These are phyloP conservation scores for Pseudogymnoascus sp. DNA, from an alignment of 2,329 filamentous ascomycete genomes.

Conservation along the genomic window DNA sequence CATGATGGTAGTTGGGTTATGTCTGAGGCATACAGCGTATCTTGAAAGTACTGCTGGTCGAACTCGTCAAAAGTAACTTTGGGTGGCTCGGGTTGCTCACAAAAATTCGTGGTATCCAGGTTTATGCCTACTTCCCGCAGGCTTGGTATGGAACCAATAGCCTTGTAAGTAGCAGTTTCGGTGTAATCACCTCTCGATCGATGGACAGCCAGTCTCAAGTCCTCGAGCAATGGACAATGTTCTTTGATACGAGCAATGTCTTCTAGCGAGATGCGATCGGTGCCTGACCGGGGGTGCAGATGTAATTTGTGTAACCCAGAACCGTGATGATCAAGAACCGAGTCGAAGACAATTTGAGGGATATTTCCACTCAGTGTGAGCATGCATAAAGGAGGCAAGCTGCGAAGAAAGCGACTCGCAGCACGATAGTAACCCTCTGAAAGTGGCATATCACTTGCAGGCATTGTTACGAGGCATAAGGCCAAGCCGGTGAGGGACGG, in stretches of 20 bases:
- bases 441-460: neutral
- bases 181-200: slow-evolving; percentile 11
- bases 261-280: neutral
- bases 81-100: too few relatives aligned
- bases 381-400: neutral
- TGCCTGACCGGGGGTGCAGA: neutral
- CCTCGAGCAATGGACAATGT: slow-evolving; percentile 12
- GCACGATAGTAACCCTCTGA: neutral
- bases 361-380: neutral
- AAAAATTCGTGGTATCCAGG: too few relatives aligned
- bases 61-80: too few relatives aligned
- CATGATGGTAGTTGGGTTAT: neutral
- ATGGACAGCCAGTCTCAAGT: neutral
- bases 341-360: neutral
- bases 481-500: neutral
- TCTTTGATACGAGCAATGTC: slow-evolving; percentile 13
- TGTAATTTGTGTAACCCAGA: neutral
- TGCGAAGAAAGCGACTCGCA: neutral
- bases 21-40: slow-evolving; percentile 2
- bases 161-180: slow-evolving; percentile 12
- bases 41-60: too few relatives aligned
- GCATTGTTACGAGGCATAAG: neutral
- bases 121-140: neutral
- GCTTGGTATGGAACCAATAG: slow-evolving; percentile 10
- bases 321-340: slow-evolving; percentile 2